Evolutionary conservation across 176 grass and related monocot species (phyloP).

Genomic region (Musa acuminata): DNA sequence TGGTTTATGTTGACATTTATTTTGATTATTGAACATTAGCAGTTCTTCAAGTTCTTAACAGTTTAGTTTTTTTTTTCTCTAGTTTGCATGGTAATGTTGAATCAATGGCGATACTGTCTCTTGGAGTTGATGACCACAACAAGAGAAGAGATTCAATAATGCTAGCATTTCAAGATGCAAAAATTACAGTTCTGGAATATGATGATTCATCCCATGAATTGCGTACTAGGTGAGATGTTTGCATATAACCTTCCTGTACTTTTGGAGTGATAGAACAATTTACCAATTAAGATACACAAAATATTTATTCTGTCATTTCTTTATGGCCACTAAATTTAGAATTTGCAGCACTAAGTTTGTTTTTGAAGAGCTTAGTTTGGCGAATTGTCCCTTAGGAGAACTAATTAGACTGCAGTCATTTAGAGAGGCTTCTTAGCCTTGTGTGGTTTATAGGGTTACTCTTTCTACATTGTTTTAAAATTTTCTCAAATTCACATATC

Average conservation of each 20-base stretch:
- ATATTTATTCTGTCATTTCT: no score
- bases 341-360: no score
- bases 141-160: constrained; percentile 53
- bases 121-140: constrained; percentile 37
- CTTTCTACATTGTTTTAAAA: no score
- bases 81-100: constrained; percentile 81
- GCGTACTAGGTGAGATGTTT: constrained; percentile 45
- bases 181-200: constrained; percentile 70
- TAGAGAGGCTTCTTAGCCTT: no score
- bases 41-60: not conserved
- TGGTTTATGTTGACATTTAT: not conserved
- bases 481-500: no score
- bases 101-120: constrained; percentile 61
- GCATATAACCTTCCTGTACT: not conserved
- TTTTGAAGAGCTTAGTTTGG: no score
- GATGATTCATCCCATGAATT: constrained; percentile 62
- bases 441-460: no score
- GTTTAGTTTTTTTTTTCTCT: constrained; percentile 9
- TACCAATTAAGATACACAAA: no score
- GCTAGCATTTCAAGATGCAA: constrained; percentile 67
- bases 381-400: no score
- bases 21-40: not conserved
- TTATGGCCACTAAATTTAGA: no score
- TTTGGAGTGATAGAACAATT: not conserved
- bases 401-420: no score